Conservation (phyloP, 257 asterid species). For the Leonotis leonurus region DNA sequence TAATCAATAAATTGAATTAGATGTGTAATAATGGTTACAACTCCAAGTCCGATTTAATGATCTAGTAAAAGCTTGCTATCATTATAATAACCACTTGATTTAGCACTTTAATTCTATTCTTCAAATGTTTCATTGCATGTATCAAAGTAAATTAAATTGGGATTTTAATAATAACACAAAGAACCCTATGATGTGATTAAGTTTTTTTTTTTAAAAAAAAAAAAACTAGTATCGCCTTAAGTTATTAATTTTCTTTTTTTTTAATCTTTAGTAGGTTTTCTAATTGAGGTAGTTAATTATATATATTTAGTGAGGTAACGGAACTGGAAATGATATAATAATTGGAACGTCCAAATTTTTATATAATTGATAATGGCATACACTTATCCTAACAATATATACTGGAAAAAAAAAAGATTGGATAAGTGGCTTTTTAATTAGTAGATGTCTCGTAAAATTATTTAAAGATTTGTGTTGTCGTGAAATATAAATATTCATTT, state of each 20-base stretch:
- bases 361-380: background rate
- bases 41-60: slow-evolving; percentile 11
- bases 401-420: background rate
- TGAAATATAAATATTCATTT: background rate
- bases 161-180: slow-evolving; percentile 18
- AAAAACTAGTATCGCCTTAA: slow-evolving; percentile 17
- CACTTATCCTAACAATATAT: slow-evolving; percentile 10
- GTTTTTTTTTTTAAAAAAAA: background rate
- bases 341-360: background rate
- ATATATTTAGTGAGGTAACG: background rate
- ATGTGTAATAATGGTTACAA: slow-evolving; percentile 9
- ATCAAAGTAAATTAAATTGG: slow-evolving; percentile 9
- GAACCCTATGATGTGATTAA: slow-evolving; percentile 27
- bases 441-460: slow-evolving; percentile 3
- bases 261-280: background rate
- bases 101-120: slow-evolving; percentile 20
- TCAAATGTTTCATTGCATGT: slow-evolving; percentile 13
- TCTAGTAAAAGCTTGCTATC: slow-evolving; percentile 21
- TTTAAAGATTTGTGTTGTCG: slow-evolving; percentile 1
- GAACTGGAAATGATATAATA: background rate
- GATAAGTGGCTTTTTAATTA: slow-evolving; percentile 11
- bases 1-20: slow-evolving; percentile 4
- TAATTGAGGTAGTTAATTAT: background rate
- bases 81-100: slow-evolving; percentile 12
- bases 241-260: too few species aligned